Percentiles rank a stretch among this genome's conserved stretches.
phyloP scores from a whole-genome alignment of 2,329 filamentous ascomycete species.

The Calycina herbarum region DNA sequence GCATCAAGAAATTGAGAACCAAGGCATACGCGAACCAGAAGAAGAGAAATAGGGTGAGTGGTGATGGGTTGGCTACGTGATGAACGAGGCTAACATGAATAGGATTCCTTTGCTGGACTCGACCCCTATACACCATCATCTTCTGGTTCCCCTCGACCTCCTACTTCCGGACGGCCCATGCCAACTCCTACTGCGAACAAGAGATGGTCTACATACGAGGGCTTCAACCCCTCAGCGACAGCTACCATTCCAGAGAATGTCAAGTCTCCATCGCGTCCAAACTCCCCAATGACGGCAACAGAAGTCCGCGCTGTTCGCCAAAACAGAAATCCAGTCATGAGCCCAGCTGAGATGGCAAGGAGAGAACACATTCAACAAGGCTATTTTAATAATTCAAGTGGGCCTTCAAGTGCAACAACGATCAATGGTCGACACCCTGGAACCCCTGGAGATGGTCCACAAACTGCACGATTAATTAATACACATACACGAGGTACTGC shows the following conservation, averaged over 20 bases:
- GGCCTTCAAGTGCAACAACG: constrained; percentile 50
- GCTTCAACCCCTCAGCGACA: constrained; percentile 27
- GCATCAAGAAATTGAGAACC: constrained; percentile 79
- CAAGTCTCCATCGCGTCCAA: constrained; percentile 65
- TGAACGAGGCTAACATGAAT: constrained; percentile 28
- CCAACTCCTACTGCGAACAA: constrained; percentile 53
- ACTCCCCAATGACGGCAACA: constrained; percentile 56
- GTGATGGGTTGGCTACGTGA: not conserved
- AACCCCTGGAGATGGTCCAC: constrained; percentile 61
- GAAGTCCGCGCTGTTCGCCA: constrained; percentile 39
- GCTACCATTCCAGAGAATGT: constrained; percentile 40
- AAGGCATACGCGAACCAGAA: constrained; percentile 75
- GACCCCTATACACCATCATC: constrained; percentile 66
- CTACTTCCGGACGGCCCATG: constrained; percentile 52
- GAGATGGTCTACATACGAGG: constrained; percentile 64
- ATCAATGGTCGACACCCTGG: constrained; percentile 54
- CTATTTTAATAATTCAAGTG: constrained; percentile 55
- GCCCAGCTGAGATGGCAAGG: constrained; percentile 53
- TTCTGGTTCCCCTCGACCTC: constrained; percentile 63
- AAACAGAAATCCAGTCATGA: constrained; percentile 46
- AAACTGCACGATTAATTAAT: constrained; percentile 61
- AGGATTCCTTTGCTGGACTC: constrained; percentile 83
- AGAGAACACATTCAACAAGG: constrained; percentile 51
- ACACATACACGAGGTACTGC: constrained; percentile 61
- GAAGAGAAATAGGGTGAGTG: constrained; percentile 79